These are phyloP conservation scores for Xylaria sp. DNA, from an alignment of 2,329 filamentous ascomycete genomes.

Conservation along the genomic window DNA sequence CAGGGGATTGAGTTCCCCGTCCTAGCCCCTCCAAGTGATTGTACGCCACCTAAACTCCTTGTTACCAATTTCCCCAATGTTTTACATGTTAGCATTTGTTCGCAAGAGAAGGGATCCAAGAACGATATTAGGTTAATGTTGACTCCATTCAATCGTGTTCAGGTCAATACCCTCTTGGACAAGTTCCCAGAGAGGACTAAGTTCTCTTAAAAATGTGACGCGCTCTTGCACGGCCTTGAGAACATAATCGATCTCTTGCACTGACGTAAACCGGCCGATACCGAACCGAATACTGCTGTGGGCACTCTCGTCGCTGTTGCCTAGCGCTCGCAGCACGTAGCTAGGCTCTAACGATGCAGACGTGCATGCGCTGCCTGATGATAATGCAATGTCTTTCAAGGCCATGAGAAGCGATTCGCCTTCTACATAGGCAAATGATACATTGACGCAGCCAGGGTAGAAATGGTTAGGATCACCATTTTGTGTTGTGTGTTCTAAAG, in stretches of 20 bases:
- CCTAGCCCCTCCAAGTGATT: slow-evolving; percentile 12
- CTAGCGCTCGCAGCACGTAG: slow-evolving; percentile 93
- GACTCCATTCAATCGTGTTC: slow-evolving; percentile 97
- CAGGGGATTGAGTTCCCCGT: slow-evolving; percentile 2
- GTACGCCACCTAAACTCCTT: slow-evolving; percentile 29
- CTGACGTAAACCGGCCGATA: slow-evolving; percentile 96
- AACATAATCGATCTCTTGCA: slow-evolving; percentile 96
- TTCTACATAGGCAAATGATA: slow-evolving; percentile 98
- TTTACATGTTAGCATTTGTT: slow-evolving; percentile 26
- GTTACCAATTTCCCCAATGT: slow-evolving; percentile 15
- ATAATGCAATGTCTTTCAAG: slow-evolving; percentile 95
- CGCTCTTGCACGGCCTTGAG: slow-evolving; percentile 91
- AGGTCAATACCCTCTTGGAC: slow-evolving; percentile 97
- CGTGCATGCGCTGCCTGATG: slow-evolving; percentile 95
- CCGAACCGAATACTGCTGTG: slow-evolving; percentile 98
- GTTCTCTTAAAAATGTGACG: slow-evolving; percentile 90
- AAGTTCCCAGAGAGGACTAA: slow-evolving; percentile 96
- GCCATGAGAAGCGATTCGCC: slow-evolving; percentile 98
- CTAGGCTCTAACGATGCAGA: slow-evolving; percentile 96
- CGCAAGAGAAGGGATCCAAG: not conserved
- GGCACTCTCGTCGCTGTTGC: slow-evolving; percentile 96
- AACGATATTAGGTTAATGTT: slow-evolving; percentile 72
- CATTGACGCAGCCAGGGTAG: slow-evolving; percentile 97
- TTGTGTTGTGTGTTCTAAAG: slow-evolving; percentile 90
- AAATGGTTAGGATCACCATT: slow-evolving; percentile 87